Evolutionary conservation across 108 stramenopile genomes (phyloP).

Genomic region (Pseudonitzschia pungens): DNA sequence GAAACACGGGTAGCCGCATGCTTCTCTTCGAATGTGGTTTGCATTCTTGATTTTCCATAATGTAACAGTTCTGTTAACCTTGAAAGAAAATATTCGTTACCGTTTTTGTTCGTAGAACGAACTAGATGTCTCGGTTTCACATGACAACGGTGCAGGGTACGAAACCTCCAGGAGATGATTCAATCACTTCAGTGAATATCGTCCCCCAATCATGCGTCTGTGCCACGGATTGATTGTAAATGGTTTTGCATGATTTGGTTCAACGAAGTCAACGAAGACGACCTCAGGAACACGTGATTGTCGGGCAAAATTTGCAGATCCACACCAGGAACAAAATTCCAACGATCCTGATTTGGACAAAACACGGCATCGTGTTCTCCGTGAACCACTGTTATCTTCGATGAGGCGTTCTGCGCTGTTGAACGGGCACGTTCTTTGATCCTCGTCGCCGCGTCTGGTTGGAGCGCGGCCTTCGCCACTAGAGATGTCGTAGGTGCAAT

Average conservation of each 20-base stretch:
- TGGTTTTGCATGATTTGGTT: neutral
- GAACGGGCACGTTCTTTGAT: slow-evolving; percentile 1
- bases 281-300: slow-evolving; percentile 20
- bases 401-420: neutral
- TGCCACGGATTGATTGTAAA: neutral
- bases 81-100: slow-evolving; percentile 12
- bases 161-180: neutral
- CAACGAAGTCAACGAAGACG: neutral
- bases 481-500: slow-evolving; percentile 30
- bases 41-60: slow-evolving; percentile 77
- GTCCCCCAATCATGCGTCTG: neutral
- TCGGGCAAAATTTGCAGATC: slow-evolving; percentile 10
- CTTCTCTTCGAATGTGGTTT: slow-evolving; percentile 87
- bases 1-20: slow-evolving; percentile 88
- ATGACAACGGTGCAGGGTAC: too few species aligned
- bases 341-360: slow-evolving; percentile 27
- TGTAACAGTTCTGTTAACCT: neutral
- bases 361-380: slow-evolving; percentile 11
- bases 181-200: too few species aligned
- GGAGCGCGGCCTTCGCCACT: slow-evolving; percentile 9
- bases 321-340: slow-evolving; percentile 1
- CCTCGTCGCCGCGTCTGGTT: slow-evolving; percentile 16
- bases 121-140: too few species aligned
- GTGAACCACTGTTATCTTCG: slow-evolving; percentile 7
- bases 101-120: neutral